Base-by-base conservation (phyloP, 306 rosid genomes). In the Aeschynomene evenia region DNA sequence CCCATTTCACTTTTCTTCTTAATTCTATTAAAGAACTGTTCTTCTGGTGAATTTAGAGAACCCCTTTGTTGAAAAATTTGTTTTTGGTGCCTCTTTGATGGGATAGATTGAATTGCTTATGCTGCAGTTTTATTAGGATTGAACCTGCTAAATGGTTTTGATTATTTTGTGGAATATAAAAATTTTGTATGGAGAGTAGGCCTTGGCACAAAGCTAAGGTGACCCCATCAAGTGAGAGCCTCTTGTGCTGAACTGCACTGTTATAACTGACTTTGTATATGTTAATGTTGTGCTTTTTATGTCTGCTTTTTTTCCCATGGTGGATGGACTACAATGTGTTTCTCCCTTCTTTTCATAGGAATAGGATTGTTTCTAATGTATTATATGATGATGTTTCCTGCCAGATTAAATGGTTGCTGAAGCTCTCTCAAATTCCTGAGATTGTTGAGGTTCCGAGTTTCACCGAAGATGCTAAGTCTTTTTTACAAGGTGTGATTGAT, bases 331-430 rank as follows among this genome's bases (percentile, higher is more conserved):
- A 28, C 31, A n/a, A n/a, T n/a, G 4, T 28, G 6, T 28, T 28
- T 28, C 13, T 50, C 12, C 42, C 60, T 15, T 24, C 42, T 12
- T 24, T 4, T 21, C 20, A 7, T 40, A 11, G 13, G 15, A 31
- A 7, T 40, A 11, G 13, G 15, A 31, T 52, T 18, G 4, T 50
- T 4, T 6, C 21, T 75, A 6, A 57, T 69, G 40, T 52, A 6
- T 9, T 15, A 5, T 15, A 4, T 62, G 28, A 15, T 7, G 2
- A n/a, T 22, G 28, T 33, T 46, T 36, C 26, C 36, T 81, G 75
- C 50, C 82, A 88, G 96, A 82, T 91, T 21, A 86, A 89, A 79
- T 89, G 94, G 96, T 73, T 91, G 76, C 73, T 85, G 74, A 81
- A 84, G 81, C 86, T 91, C 22, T 82, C 98, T 16, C 57, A 81